Evolutionary conservation across 106 monocot genomes (phyloP), one percentile per base, ranked within the genome.

Genomic region (Acorus gramineus): DNA sequence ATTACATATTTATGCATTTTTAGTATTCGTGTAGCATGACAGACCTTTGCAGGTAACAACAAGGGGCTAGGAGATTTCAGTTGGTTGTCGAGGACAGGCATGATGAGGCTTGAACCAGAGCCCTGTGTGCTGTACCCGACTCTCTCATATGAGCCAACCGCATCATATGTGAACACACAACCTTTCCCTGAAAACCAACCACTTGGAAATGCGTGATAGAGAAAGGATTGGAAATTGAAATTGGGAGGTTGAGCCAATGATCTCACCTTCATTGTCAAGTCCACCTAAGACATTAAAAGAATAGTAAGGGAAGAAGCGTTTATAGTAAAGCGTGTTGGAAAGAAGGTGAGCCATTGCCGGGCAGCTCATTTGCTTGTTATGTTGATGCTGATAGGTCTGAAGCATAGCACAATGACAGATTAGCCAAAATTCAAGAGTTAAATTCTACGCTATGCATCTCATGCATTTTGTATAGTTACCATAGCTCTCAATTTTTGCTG

Each of bases 311-410:
- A 98, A 98, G 75, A 98, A 98, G 11, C 96, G 87, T 57, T 98
- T 98, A 81, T 91, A 98, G 72, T 98, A 98, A 50, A 98, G 83
- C 5, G 91, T 91, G 61, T 98, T 98, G 46, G 96, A 98, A 10
- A 98, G 79, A 9, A 98, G 91, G 14, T 88, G 87, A 44, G 78
- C 96, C 96, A 98, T 91, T 4, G 90, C 96, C 57, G 96, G 96
- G 58, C 96, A 98, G 73, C 87, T 85, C 96, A 98, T 98, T 62
- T 91, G 85, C 54, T 98, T 98, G 68, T 85, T 91, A 65, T 98
- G 96, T 61, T 98, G 96, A 73, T 98, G 96, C 59, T 98, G 96
- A 83, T 98, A 98, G 45, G 88, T 64, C 96, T 98, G 81, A 42
- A 68, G 10, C 55, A 55, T 11, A 63, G 8, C 4, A 59, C 61